These are phyloP conservation scores for Aplosporella prunicola DNA, from an alignment of 2,329 filamentous ascomycete genomes.

Conservation along the genomic window DNA sequence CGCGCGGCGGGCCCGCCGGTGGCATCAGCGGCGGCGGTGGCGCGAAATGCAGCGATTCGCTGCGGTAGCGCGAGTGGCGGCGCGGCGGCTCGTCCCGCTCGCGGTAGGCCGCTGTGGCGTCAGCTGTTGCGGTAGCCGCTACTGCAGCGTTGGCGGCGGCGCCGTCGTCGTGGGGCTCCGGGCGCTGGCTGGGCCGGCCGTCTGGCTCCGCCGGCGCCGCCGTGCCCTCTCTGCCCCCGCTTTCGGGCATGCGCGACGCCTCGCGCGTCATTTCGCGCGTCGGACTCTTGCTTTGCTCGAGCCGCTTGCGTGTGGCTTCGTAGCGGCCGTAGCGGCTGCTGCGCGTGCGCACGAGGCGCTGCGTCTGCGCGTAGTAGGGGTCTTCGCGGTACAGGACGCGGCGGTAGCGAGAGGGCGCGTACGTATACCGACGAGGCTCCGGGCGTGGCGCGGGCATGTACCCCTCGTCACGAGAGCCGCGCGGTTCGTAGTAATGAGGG, in stretches of 20 bases:
- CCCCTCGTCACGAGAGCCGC: constrained; percentile 1
- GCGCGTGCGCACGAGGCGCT: constrained; percentile 4
- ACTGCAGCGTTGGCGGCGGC: too few relatives aligned
- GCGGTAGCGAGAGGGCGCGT: constrained; percentile 8
- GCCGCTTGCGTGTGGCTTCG: constrained; percentile 7
- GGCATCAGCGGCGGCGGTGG: not conserved
- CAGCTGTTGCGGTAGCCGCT: too few relatives aligned
- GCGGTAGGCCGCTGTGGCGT: too few relatives aligned
- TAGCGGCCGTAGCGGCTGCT: constrained; percentile 8
- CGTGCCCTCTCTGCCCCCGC: too few relatives aligned
- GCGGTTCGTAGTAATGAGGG: not conserved
- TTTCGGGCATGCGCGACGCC: too few relatives aligned
- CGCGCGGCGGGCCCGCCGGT: not conserved
- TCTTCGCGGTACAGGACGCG: constrained; percentile 9
- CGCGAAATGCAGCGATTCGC: not conserved
- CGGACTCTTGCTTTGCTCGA: constrained; percentile 9
- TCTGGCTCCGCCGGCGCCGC: not conserved
- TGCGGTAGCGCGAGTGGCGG: not conserved
- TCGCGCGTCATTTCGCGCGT: constrained; percentile 3
- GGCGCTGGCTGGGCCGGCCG: too few relatives aligned
- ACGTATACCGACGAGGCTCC: constrained; percentile 4
- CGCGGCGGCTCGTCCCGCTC: too few relatives aligned
- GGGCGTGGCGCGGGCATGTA: not conserved
- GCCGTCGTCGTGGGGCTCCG: too few relatives aligned
- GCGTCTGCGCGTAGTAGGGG: not conserved